A percentile compares a stretch with the other conserved stretches of the same genome.
These are phyloP conservation scores for Oryza brachyantha DNA, from an alignment of 176 grass and related monocot genomes.

Conservation along the genomic window DNA sequence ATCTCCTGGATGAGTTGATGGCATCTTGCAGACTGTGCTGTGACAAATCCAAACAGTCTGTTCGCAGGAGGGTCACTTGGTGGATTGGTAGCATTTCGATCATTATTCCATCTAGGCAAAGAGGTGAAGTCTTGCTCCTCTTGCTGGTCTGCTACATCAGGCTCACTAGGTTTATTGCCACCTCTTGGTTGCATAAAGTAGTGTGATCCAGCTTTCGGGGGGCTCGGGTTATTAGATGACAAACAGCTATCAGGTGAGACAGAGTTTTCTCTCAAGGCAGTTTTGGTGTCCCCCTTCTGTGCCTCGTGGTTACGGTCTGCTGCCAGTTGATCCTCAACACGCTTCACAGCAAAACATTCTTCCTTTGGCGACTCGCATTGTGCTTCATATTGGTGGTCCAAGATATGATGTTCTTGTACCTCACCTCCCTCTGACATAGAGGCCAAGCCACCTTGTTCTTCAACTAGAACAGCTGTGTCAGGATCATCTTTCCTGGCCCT, in stretches of 20 bases:
- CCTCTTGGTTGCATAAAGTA: not conserved
- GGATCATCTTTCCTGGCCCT: constrained; percentile 24
- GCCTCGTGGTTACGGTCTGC: not conserved
- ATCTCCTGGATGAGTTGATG: constrained; percentile 47
- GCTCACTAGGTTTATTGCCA: not conserved
- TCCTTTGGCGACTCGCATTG: not conserved
- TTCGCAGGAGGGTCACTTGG: no score
- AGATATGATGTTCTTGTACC: constrained; percentile 13
- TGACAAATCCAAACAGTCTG: constrained; percentile 21
- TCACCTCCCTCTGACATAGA: constrained; percentile 10
- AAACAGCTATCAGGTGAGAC: not conserved
- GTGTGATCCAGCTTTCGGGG: constrained; percentile 12
- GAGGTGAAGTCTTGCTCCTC: constrained; percentile 11
- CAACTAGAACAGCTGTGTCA: constrained; percentile 1
- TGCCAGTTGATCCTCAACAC: constrained; percentile 6
- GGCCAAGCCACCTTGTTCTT: constrained; percentile 19
- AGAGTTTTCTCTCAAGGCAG: not conserved
- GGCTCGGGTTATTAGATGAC: not conserved
- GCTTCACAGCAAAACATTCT: constrained; percentile 9
- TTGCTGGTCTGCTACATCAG: constrained; percentile 15
- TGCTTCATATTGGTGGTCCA: constrained; percentile 9
- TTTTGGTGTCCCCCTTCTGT: not conserved
- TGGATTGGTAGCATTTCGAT: not conserved
- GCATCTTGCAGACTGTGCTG: not conserved
- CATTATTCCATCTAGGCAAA: not conserved